These are phyloP conservation scores for Trichoderma guizhouense DNA, from an alignment of 2,329 filamentous ascomycete species.

Conservation along the genomic window DNA sequence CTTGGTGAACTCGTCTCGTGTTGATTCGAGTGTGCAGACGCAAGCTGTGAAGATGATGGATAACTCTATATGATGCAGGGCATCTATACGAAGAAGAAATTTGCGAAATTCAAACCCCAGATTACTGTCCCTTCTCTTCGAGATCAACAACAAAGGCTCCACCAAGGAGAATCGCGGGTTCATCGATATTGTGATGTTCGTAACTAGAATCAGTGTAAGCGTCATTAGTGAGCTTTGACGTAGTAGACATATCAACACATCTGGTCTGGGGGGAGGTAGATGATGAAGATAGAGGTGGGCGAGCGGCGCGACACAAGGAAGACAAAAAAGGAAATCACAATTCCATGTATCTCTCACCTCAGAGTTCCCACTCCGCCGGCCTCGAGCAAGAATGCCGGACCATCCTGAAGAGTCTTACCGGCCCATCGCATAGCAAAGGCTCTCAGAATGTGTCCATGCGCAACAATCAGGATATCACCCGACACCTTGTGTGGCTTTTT, in stretches of 20 bases:
- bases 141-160: slow-evolving; percentile 61
- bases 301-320: too few species aligned
- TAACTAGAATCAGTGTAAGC: slow-evolving; percentile 50
- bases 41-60: not conserved
- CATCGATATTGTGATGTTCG: slow-evolving; percentile 72
- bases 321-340: not conserved
- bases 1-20: not conserved
- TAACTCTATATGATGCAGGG: not conserved
- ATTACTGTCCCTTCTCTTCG: slow-evolving; percentile 22
- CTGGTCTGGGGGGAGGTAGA: not conserved
- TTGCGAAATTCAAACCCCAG: not conserved
- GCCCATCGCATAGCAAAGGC: slow-evolving; percentile 88
- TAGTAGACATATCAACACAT: not conserved
- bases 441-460: slow-evolving; percentile 84
- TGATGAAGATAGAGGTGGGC: not conserved
- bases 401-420: slow-evolving; percentile 68
- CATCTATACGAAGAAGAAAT: not conserved
- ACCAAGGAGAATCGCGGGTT: slow-evolving; percentile 76
- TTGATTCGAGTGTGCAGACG: not conserved
- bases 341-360: slow-evolving; percentile 47
- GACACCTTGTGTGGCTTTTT: slow-evolving; percentile 28
- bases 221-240: not conserved
- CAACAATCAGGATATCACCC: slow-evolving; percentile 61
- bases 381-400: slow-evolving; percentile 78
- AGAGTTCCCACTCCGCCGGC: slow-evolving; percentile 80